Percentiles rank a stretch among this genome's conserved stretches.
Conservation (phyloP, 2,329 filamentous ascomycete species). For the Alternaria sp. region DNA sequence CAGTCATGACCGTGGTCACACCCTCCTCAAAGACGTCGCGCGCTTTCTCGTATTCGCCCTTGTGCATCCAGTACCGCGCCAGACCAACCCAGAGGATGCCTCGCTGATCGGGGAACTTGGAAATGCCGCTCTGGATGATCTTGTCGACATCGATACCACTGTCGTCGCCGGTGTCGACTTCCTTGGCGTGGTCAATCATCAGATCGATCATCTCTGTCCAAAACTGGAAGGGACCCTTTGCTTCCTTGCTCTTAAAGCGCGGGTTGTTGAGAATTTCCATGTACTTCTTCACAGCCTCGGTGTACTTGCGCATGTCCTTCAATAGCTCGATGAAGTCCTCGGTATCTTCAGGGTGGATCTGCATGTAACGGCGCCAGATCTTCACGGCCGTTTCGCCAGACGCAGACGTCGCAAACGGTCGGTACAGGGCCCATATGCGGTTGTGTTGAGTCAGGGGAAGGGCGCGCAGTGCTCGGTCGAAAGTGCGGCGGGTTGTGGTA, state of each 20-base stretch:
- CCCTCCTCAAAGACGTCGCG: conserved; percentile 95
- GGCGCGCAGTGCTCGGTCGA: conserved; percentile 90
- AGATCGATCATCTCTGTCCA: conserved; percentile 98
- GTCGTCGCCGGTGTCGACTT: conserved; percentile 82
- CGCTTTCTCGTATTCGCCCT: conserved; percentile 89
- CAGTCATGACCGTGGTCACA: conserved; percentile 97
- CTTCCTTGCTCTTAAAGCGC: conserved; percentile 88
- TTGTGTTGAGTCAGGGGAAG: conserved; percentile 95
- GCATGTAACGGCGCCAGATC: conserved; percentile 96
- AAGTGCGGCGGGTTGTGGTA: conserved; percentile 83
- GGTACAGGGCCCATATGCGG: conserved; percentile 91
- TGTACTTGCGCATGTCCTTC: conserved; percentile 81
- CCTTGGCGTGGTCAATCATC: conserved; percentile 86
- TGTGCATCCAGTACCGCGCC: conserved; percentile 95
- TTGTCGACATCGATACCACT: conserved; percentile 87
- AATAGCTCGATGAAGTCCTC: conserved; percentile 96
- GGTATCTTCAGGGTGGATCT: conserved; percentile 92
- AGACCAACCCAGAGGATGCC: conserved; percentile 95
- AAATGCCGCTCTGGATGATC: conserved; percentile 91
- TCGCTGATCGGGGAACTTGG: conserved; percentile 89
- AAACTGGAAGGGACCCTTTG: conserved; percentile 93
- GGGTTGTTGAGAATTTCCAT: conserved; percentile 92
- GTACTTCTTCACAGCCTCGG: conserved; percentile 89
- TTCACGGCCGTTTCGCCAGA: conserved; percentile 89
- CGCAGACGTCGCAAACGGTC: conserved; percentile 88